Conservation (phyloP, 2,329 filamentous ascomycete species). For the Catunica adiposa region DNA sequence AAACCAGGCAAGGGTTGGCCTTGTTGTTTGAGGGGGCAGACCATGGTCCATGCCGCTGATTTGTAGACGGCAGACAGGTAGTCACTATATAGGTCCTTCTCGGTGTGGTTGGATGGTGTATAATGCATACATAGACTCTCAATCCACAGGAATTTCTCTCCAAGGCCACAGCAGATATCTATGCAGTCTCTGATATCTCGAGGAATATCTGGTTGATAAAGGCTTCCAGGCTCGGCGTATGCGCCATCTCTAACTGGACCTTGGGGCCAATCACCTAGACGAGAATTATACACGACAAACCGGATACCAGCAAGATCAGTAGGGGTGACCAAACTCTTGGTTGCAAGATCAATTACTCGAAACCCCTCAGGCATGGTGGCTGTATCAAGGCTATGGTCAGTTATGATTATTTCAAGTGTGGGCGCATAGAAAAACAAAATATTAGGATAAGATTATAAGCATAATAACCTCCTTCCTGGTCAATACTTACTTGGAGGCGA, state of each 20-base stretch:
- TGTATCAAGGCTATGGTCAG: too few species aligned
- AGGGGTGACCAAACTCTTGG: neutral
- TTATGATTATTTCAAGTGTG: too few species aligned
- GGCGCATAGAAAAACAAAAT: neutral
- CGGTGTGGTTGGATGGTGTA: neutral
- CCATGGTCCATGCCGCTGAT: neutral
- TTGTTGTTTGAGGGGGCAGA: neutral
- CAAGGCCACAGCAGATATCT: neutral
- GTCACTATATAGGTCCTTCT: neutral
- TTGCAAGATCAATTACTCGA: neutral
- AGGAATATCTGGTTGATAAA: neutral
- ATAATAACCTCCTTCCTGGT: neutral
- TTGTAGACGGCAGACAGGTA: neutral
- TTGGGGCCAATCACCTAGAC: neutral
- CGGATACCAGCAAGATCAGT: neutral
- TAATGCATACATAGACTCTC: neutral
- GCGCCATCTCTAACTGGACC: neutral
- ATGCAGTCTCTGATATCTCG: neutral
- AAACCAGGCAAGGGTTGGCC: neutral
- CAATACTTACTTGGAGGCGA: neutral
- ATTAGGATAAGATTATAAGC: neutral
- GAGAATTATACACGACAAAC: neutral
- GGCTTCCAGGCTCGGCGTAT: neutral
- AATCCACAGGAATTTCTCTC: neutral
- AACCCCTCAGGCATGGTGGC: neutral